Evolutionary conservation across 2,329 filamentous ascomycete species (phyloP), one percentile per base, ranked within the genome.

Genomic region (Sarocladiaceae sp.): DNA sequence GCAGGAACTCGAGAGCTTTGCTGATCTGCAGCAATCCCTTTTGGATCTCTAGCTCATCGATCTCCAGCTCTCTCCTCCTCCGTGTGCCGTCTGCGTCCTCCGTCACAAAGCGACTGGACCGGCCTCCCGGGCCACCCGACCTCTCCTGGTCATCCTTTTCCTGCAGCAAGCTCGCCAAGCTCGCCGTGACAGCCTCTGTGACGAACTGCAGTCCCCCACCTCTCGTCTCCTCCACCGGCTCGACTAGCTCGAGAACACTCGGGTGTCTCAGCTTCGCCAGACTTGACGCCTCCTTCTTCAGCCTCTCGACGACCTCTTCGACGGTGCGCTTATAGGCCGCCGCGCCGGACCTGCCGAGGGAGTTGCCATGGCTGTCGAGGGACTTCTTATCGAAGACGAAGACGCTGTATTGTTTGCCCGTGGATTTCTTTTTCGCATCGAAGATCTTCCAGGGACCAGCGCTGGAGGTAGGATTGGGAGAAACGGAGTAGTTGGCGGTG

Each of bases 391-490:
- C 93, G 62, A 97, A 96, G 52, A 97, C 82, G 58, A 97, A 98
- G 53, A 97, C 82, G 13, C 90, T 96, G 45, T 84, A 93, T 6
- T 83, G 65, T 62, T 93, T 95, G 53, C 87, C 88, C 0, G 89
- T 95, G 23, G 85, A 88, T 68, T 96, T 97, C 69, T 94, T 94
- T 72, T 95, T 97, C 47, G 87, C 90, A 68, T 96, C 90, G 74
- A 91, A 91, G 58, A 98, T 93, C 70, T 89, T 95, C 93, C 93
- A 98, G 47, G 90, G 88, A 15, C 93, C 93, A 13, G 90, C 87
- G 43, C 80, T 80, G 43, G 88, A 85, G n/a, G 80, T 83, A 10
- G 85, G 78, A 48, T 79, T 80, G 20, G 82, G 74, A 18, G 88
- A 83, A 52, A 97, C 74, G 54, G 85, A 80, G 67, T 98, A 98